Conservation (phyloP, 2,329 filamentous ascomycete genomes). For the Neofusicoccum sp. region DNA sequence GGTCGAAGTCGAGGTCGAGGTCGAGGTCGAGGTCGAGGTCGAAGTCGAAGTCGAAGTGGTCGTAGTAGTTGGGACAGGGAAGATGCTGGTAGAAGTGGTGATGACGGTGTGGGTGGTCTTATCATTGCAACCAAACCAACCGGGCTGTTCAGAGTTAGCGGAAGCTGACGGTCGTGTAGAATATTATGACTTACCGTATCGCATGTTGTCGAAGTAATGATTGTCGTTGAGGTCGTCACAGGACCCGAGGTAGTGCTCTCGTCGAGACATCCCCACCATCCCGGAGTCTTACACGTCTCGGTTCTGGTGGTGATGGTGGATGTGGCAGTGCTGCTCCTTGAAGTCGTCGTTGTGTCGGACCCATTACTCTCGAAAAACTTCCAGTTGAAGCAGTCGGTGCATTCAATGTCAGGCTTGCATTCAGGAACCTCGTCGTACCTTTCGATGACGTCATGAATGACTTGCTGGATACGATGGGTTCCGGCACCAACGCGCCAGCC, state of each 20-base stretch:
- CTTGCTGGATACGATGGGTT: conserved; percentile 85
- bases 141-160: conserved; percentile 24
- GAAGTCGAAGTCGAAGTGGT: conserved; percentile 32
- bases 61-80: conserved; percentile 22
- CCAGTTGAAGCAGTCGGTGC: conserved; percentile 89
- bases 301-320: conserved; percentile 72
- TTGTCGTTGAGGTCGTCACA: conserved; percentile 45
- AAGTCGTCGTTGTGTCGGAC: conserved; percentile 69
- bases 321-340: conserved; percentile 58
- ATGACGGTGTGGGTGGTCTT: conserved; percentile 32
- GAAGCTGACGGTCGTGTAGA: neutral
- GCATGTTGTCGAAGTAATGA: conserved; percentile 33
- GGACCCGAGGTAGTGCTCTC: conserved; percentile 57
- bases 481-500: conserved; percentile 91
- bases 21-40: conserved; percentile 31
- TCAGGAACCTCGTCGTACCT: conserved; percentile 79
- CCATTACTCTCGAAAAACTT: conserved; percentile 94
- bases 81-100: conserved; percentile 25
- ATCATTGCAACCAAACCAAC: conserved; percentile 29
- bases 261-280: conserved; percentile 85
- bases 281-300: conserved; percentile 85
- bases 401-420: conserved; percentile 74
- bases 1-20: conserved; percentile 30
- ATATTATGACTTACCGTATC: conserved; percentile 32
- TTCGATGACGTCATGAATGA: conserved; percentile 84